Conservation (phyloP, 208 protist genomes). For the Wallacemonas collosoma region DNA sequence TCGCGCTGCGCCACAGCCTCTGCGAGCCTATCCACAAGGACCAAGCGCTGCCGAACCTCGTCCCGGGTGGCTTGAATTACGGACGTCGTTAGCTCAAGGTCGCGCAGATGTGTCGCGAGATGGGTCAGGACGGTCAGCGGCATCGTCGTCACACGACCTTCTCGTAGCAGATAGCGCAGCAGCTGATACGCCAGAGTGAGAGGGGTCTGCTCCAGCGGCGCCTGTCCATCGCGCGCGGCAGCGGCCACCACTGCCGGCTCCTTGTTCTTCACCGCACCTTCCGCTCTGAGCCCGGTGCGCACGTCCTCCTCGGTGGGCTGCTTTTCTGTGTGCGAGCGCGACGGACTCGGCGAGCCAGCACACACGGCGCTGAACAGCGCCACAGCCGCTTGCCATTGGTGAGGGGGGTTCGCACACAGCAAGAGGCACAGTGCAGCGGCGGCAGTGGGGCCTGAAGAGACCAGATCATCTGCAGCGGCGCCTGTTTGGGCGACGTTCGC, state of each 20-base stretch:
- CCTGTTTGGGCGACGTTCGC: neutral
- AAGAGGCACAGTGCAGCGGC: slow-evolving; percentile 11
- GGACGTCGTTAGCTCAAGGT: neutral
- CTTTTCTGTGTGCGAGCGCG: neutral
- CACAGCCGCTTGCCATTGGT: slow-evolving; percentile 28
- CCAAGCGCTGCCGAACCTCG: slow-evolving; percentile 8
- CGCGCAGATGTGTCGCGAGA: neutral
- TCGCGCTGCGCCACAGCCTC: neutral
- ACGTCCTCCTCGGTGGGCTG: neutral
- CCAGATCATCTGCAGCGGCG: neutral
- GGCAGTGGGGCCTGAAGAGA: neutral
- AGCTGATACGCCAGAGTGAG: slow-evolving; percentile 18
- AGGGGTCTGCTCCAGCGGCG: neutral
- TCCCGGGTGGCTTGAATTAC: neutral
- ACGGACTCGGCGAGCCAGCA: neutral
- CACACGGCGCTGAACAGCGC: neutral
- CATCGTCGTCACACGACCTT: neutral
- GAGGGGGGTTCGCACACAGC: neutral
- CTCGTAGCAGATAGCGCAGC: neutral
- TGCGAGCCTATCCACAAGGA: neutral
- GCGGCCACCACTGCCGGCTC: too few relatives aligned
- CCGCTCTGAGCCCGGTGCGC: too few relatives aligned
- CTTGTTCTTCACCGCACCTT: too few relatives aligned
- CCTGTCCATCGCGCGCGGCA: neutral
- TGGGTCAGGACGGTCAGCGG: neutral